These are phyloP conservation scores for Lactarius hatsudake DNA, from an alignment of 768 basidiomycete genomes.

Conservation along the genomic window DNA sequence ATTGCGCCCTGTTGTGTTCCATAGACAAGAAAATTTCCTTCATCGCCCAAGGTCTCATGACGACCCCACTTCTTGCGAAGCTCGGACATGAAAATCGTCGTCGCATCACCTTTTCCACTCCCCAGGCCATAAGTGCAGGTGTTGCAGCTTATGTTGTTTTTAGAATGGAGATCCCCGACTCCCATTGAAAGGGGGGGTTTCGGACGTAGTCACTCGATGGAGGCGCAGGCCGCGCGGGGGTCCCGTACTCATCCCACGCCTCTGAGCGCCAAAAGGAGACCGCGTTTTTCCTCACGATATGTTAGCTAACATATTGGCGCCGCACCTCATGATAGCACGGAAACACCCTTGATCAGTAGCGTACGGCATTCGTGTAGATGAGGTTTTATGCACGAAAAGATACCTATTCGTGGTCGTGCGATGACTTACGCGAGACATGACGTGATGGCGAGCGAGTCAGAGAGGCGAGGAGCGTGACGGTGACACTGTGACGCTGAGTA, in stretches of 20 bases:
- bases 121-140: background rate
- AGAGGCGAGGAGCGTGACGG: background rate
- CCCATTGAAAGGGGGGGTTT: background rate
- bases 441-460: background rate
- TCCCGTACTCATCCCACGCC: background rate
- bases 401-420: too few relatives aligned
- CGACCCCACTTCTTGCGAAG: background rate
- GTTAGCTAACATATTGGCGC: background rate
- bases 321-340: too few relatives aligned
- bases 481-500: constrained; percentile 3
- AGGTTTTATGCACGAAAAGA: background rate
- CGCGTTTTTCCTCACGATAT: background rate
- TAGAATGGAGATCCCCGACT: background rate
- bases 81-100: background rate
- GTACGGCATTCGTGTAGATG: background rate
- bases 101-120: background rate
- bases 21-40: background rate
- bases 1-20: background rate
- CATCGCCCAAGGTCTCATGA: background rate
- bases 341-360: background rate
- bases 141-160: background rate
- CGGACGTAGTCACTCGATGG: background rate
- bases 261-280: background rate
- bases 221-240: background rate
- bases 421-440: background rate